Conservation (phyloP, 495 filamentous ascomycete species). For the Neurospora sp. region DNA sequence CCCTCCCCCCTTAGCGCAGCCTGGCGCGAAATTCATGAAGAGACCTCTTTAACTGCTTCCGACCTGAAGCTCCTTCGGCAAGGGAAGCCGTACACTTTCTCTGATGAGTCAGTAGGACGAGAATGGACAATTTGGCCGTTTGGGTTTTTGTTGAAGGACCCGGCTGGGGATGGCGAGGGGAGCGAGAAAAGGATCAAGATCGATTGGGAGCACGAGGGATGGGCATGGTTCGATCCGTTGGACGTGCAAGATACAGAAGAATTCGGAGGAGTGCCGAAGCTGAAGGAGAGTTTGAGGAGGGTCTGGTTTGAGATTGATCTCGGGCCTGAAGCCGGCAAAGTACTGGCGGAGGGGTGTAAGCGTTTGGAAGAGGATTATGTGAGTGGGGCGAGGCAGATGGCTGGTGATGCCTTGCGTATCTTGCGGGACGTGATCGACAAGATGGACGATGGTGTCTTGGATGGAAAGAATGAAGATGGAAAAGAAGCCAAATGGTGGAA, state of each 20-base stretch:
- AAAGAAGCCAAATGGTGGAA: conserved; percentile 37
- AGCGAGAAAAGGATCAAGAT: conserved; percentile 36
- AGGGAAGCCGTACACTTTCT: conserved; percentile 50
- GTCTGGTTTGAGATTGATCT: conserved; percentile 47
- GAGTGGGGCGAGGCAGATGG: conserved; percentile 48
- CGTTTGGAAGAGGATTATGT: conserved; percentile 40
- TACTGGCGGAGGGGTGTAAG: conserved; percentile 36
- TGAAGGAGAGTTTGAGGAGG: conserved; percentile 44
- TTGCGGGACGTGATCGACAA: conserved; percentile 33
- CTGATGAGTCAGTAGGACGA: conserved; percentile 39
- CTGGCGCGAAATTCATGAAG: conserved; percentile 53
- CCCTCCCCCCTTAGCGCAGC: conserved; percentile 41
- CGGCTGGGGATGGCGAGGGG: conserved; percentile 20
- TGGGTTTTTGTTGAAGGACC: conserved; percentile 40
- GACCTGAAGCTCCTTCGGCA: conserved; percentile 42
- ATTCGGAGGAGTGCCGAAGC: conserved; percentile 44
- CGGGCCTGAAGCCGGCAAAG: conserved; percentile 25
- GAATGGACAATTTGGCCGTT: conserved; percentile 58
- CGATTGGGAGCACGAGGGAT: conserved; percentile 55
- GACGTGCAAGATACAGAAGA: conserved; percentile 26
- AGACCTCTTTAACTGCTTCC: conserved; percentile 41
- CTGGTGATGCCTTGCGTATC: conserved; percentile 34
- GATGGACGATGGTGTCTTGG: conserved; percentile 2
- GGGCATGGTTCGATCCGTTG: conserved; percentile 45
- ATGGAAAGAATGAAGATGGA: not conserved